A percentile compares a stretch with the other conserved stretches of the same genome.
Conservation (phyloP, 2,329 filamentous ascomycete species). For the Drechslera avenae region DNA sequence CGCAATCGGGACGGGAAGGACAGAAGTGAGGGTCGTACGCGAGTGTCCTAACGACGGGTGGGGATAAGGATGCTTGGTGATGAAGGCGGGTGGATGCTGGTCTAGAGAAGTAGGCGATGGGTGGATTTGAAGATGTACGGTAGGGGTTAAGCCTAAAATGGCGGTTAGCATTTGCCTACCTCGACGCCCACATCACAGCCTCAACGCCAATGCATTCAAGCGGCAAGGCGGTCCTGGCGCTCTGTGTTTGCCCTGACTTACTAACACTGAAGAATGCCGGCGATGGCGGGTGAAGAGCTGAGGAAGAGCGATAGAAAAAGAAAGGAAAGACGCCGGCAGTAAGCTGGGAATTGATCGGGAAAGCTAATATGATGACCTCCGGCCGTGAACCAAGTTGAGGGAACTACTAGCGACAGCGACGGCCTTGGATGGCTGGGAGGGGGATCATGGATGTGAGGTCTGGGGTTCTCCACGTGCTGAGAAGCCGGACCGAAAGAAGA, state of each 20-base stretch:
- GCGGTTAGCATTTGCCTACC: constrained; percentile 10
- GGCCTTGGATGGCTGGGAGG: neutral
- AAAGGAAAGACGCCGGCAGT: neutral
- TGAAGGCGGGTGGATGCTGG: constrained; percentile 14
- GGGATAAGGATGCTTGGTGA: constrained; percentile 20
- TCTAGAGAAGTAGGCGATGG: constrained; percentile 15
- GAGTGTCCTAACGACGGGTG: constrained; percentile 14
- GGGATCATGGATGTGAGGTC: constrained; percentile 6
- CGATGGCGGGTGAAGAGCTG: neutral
- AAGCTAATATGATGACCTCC: neutral
- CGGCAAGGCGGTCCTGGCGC: constrained; percentile 13
- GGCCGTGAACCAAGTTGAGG: constrained; percentile 14
- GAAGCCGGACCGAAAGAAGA: constrained; percentile 13
- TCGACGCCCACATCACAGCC: constrained; percentile 21
- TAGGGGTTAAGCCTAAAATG: constrained; percentile 16
- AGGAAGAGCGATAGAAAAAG: neutral
- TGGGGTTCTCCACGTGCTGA: constrained; percentile 14
- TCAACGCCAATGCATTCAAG: constrained; percentile 17
- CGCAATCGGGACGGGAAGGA: constrained; percentile 9
- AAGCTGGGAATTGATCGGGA: neutral
- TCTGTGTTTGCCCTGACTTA: constrained; percentile 16
- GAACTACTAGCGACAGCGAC: constrained; percentile 6
- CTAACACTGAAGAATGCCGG: constrained; percentile 3
- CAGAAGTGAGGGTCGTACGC: constrained; percentile 12
- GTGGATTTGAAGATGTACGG: constrained; percentile 15